Base-by-base conservation (phyloP, 2,329 filamentous ascomycete species). In the Cadophora malorum region DNA sequence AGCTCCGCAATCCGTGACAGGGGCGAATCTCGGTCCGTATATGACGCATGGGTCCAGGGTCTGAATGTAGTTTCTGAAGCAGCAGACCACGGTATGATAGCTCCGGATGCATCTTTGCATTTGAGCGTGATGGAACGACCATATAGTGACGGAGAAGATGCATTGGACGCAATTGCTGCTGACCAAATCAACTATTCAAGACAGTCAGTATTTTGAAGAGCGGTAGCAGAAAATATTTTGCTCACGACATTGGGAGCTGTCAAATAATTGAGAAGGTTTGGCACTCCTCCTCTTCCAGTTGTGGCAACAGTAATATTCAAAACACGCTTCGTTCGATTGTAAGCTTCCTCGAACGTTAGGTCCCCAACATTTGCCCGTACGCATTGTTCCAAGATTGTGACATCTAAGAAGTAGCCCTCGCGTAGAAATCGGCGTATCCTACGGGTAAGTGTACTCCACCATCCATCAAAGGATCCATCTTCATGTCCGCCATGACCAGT, bases 341-440 rank as follows among this genome's bases (percentile, higher is more conserved):
- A 97, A 0, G 95, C 95, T 80, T 97, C 95, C 79, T 96, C 93
- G 76, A 98, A 98, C 0, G 94, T 97, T 70, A 97, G 78, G 74
- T 97, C 91, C 10, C 94, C 94, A 16, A 97, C 89, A 73, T 97
- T 97, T 16, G 90, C 88, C 67, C 91, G 86, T 16, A 97, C 91
- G 73, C 93, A 95, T 67, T 94, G 88, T 76, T 96, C 93, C 56
- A 98, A 81, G 10, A 96, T 90, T 50, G 86, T 88, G 3, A 93
- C 88, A 77, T 97, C 94, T 35, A 97, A 85, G 68, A 97, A 91
- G 76, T 96, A 93, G 0, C 94, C 94, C 73, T 94, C 90, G 49
- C 83, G 83, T 61, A 90, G 83, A 76, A 95, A 94, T 56, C 94
- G 86, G 65, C 82, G 83, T 10, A 91, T 76, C 58, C 93, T 88